Conservation (phyloP, 768 basidiomycete genomes). For the Clavaria fumosa region DNA sequence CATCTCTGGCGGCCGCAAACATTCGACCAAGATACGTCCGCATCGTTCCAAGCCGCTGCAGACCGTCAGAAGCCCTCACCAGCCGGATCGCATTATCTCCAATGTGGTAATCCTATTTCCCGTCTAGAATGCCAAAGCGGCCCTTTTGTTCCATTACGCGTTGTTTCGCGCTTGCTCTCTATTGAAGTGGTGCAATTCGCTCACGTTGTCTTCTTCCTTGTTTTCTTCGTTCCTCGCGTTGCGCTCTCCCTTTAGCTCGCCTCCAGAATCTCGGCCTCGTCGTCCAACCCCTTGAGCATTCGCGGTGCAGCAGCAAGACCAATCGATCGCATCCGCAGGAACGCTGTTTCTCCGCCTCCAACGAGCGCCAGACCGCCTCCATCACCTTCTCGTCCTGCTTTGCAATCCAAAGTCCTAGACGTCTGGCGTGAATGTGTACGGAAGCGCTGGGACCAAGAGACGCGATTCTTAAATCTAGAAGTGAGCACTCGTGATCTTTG, state of each 20-base stretch:
- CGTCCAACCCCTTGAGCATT: conserved; percentile 43
- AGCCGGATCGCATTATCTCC: conserved; percentile 27
- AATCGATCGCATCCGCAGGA: conserved; percentile 44
- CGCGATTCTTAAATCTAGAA: conserved; percentile 67
- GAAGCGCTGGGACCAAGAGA: conserved; percentile 54
- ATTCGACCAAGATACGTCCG: conserved; percentile 40
- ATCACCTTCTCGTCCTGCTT: conserved; percentile 9
- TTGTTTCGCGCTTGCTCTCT: conserved; percentile 7
- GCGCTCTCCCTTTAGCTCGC: conserved; percentile 18
- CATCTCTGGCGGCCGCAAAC: conserved; percentile 54
- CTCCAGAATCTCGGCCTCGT: conserved; percentile 19
- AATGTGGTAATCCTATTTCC: conserved; percentile 40
- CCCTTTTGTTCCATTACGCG: neutral
- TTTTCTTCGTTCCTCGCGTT: conserved; percentile 18
- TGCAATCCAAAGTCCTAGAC: conserved; percentile 32
- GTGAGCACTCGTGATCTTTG: conserved; percentile 28
- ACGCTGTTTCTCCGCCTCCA: conserved; percentile 26
- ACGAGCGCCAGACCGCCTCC: conserved; percentile 9
- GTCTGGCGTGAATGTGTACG: conserved; percentile 65
- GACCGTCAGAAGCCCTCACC: conserved; percentile 36
- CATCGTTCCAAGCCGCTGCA: conserved; percentile 50
- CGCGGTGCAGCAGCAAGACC: conserved; percentile 43
- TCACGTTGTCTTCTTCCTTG: conserved; percentile 15
- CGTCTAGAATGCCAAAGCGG: conserved; percentile 2
- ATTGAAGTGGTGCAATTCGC: neutral